Conservation (phyloP, 192 early-diverging fungal genomes). For the Mortierella antarctica region DNA sequence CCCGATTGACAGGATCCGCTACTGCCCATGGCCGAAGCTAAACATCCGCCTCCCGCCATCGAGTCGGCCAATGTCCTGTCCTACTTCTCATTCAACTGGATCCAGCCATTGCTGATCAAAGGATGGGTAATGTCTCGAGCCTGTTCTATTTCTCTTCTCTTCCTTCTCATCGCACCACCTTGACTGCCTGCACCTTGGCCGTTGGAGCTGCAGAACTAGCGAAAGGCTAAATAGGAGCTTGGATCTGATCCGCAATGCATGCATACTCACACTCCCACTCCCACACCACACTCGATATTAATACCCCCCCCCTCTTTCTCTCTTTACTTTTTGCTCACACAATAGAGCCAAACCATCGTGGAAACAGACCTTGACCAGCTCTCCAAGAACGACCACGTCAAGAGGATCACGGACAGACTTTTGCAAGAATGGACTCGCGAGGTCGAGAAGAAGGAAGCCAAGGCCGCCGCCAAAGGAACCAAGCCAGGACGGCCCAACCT, state of each 20-base stretch:
- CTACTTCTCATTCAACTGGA: conserved; percentile 54
- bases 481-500: conserved; percentile 38
- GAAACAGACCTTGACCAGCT: conserved; percentile 47
- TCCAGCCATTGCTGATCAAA: conserved; percentile 41
- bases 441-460: conserved; percentile 24
- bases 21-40: conserved; percentile 22
- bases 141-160: background rate
- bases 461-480: conserved; percentile 13
- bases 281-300: background rate
- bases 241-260: background rate
- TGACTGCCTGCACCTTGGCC: background rate
- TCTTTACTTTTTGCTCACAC: background rate
- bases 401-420: conserved; percentile 34
- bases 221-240: no score
- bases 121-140: conserved; percentile 40
- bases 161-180: background rate
- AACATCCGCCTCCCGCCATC: conserved; percentile 40
- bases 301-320: background rate
- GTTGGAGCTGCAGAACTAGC: background rate
- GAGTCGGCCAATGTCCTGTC: conserved; percentile 28
- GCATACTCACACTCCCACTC: background rate
- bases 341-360: conserved; percentile 36
- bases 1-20: background rate
- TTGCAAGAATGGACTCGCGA: conserved; percentile 42
- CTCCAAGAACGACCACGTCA: conserved; percentile 45